Conservation (phyloP, 345 rosid genomes). For the Trapa bicornis region DNA sequence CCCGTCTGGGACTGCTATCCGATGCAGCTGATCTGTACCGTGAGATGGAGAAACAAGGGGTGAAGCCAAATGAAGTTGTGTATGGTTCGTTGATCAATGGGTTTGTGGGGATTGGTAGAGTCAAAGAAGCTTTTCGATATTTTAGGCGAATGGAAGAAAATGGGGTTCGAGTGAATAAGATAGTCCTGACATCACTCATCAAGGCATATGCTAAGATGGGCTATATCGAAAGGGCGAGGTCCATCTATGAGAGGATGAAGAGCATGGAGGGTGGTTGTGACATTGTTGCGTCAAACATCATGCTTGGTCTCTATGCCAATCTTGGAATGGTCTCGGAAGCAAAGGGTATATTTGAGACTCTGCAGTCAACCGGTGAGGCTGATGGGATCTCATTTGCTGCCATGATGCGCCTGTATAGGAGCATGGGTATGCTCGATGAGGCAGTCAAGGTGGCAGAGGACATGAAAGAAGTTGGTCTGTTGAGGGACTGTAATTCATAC, state of each 20-base stretch:
- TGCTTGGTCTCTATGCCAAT: conserved; percentile 68
- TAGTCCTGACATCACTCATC: conserved; percentile 66
- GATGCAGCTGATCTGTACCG: conserved; percentile 41
- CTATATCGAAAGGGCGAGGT: conserved; percentile 56
- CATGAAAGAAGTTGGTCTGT: conserved; percentile 57
- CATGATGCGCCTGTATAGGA: conserved; percentile 77
- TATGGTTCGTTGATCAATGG: conserved; percentile 78
- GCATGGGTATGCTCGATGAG: conserved; percentile 73
- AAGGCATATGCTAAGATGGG: conserved; percentile 78
- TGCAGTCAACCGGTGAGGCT: conserved; percentile 45
- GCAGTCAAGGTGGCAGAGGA: conserved; percentile 77
- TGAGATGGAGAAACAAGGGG: conserved; percentile 48
- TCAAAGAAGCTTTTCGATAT: conserved; percentile 60
- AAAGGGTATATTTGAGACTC: conserved; percentile 35
- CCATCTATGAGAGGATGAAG: conserved; percentile 51
- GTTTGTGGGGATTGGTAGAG: conserved; percentile 54
- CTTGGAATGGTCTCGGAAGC: conserved; percentile 74
- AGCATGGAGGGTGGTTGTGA: conserved; percentile 58
- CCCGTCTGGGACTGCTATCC: conserved; percentile 52
- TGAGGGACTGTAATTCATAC: conserved; percentile 49
- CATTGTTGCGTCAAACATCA: conserved; percentile 58
- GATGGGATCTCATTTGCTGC: conserved; percentile 61
- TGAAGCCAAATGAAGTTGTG: conserved; percentile 72
- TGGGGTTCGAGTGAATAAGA: conserved; percentile 49
- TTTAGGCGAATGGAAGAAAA: conserved; percentile 47